Evolutionary conservation across 73 alveolate genomes (phyloP).

Genomic region (Paramecium bursaria): DNA sequence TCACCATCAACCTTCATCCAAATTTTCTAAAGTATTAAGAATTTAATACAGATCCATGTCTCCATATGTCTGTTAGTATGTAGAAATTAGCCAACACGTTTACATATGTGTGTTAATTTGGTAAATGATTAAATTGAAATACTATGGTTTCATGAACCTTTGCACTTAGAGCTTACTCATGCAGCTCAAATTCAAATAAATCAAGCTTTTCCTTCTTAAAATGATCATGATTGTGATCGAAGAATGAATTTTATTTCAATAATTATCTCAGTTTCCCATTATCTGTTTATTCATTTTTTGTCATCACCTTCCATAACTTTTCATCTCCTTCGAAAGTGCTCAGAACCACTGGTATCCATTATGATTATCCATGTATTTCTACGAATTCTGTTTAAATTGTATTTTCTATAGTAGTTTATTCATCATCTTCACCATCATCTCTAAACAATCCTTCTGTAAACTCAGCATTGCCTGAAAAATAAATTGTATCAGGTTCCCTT

Average conservation of each 20-base stretch:
- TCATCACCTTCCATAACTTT: background rate
- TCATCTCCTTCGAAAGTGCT: background rate
- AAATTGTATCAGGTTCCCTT: constrained; percentile 32
- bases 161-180: background rate
- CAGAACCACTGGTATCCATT: constrained; percentile 20
- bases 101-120: constrained; percentile 29
- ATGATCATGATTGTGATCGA: constrained; percentile 22
- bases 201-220: constrained; percentile 24
- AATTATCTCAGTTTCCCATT: constrained; percentile 38
- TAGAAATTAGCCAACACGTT: background rate
- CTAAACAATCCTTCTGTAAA: background rate
- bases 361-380: constrained; percentile 48
- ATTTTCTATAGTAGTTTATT: background rate
- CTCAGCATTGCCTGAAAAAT: constrained; percentile 6
- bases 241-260: constrained; percentile 8
- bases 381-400: constrained; percentile 8
- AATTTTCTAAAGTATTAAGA: constrained; percentile 9
- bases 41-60: constrained; percentile 33
- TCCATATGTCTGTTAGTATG: constrained; percentile 43
- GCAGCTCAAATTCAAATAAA: background rate
- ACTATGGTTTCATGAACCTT: constrained; percentile 27
- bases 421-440: constrained; percentile 54
- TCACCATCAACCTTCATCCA: constrained; percentile 43
- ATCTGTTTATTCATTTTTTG: constrained; percentile 17
- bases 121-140: constrained; percentile 45